phyloP scores from a whole-genome alignment of 345 rosid genomes.

The Ceriops decandra region DNA sequence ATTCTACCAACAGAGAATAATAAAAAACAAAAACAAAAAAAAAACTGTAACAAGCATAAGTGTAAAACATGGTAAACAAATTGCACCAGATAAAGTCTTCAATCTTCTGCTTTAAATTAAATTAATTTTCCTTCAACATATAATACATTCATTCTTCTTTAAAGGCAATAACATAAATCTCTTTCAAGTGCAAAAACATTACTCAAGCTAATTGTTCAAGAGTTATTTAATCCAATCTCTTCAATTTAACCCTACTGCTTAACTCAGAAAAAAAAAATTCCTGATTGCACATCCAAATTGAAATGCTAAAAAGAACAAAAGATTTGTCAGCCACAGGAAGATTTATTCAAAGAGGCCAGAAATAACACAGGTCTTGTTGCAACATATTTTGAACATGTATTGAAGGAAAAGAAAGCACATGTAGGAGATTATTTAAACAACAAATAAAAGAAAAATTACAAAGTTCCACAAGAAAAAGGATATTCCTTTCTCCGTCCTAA shows the following conservation, averaged over 20 bases:
- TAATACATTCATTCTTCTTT: too few relatives aligned
- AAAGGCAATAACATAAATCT: too few relatives aligned
- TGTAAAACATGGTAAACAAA: too few relatives aligned
- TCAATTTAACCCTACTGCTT: not conserved
- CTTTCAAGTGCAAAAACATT: not conserved
- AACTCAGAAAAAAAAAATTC: not conserved
- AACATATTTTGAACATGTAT: constrained; percentile 1
- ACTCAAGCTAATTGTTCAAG: not conserved
- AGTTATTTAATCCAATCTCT: not conserved
- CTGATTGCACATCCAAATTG: not conserved
- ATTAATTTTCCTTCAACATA: too few relatives aligned
- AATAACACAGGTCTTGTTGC: not conserved
- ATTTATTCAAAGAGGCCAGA: not conserved
- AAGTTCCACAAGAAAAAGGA: constrained; percentile 50
- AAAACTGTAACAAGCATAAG: too few relatives aligned
- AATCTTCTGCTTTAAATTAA: too few relatives aligned
- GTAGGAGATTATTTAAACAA: not conserved
- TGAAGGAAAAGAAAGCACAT: not conserved
- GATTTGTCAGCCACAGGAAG: not conserved
- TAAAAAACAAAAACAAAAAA: too few relatives aligned
- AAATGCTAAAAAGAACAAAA: not conserved
- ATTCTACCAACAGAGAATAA: too few relatives aligned
- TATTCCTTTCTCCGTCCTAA: constrained; percentile 91
- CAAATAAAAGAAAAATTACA: not conserved
- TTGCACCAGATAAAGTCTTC: too few relatives aligned